Base-by-base conservation (phyloP, 164 flowering plant genomes). In the Vitis labrusca region DNA sequence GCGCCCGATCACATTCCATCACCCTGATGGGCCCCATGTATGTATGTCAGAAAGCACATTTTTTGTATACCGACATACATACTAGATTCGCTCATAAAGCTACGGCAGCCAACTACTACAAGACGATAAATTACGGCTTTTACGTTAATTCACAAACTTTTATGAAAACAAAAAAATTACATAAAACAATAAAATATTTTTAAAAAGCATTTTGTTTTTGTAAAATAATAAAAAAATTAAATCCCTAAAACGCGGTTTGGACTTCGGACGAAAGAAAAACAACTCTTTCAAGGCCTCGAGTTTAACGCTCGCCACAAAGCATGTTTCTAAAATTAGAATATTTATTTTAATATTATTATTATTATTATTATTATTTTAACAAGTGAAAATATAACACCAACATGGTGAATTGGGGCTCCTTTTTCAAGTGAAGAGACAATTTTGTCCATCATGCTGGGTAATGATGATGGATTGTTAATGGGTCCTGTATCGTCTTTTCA, bases 41-140 rank as follows among this genome's bases (percentile, higher is more conserved):
- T 9, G 12, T 57, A 16, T 23, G 27, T 0, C 29, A 10, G 11
- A 57, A n/a, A 3, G 23, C 10, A 16, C 5, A n/a, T 57, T 57
- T 57, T 8, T 8, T 17, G 60, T 57, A 19, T 23, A 23, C 29
- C 29, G n/a, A 23, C 27, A 57, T 9, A 27, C n/a, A 57, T 27
- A 23, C 17, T 57, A 57, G 60, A 16, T 17, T 57, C 60, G 29
- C 60, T 57, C 32, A 8, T 57, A 57, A 57, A 57, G 27, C 29
- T 57, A 57, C 8, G 60, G 14, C 60, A 16, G 3, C 23, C 17
- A 57, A 16, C 23, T 57, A 57, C 44, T 3, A 37, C 8, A 57
- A 19, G 60, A 57, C 60, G 27, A 57, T 16, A 57, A 57, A 57
- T 57, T 57, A 57, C 60, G 60, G 60, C 60, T 57, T 57, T 17